Evolutionary conservation across 495 filamentous ascomycete genomes (phyloP), one percentile per base, ranked within the genome.

Genomic region (Clavariopsis aquatica): DNA sequence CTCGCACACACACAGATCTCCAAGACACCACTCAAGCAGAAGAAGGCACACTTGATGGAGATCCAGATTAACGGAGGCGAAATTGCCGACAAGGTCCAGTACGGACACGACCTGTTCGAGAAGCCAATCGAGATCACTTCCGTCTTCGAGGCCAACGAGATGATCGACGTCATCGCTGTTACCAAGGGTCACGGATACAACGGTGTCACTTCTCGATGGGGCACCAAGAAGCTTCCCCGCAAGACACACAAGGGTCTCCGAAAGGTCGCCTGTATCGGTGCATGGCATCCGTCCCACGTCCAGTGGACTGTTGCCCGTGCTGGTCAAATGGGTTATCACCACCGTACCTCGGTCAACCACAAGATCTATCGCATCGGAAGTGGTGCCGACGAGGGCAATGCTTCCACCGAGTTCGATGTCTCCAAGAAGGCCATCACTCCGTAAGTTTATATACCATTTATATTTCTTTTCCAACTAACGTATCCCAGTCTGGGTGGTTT

Each of bases 161-260:
- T 99, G 86, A 94, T 99, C 71, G 95, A 99, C 79, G 91, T 94
- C 78, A 99, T 99, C 77, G 95, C 93, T 75, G 93, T 99, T 77
- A 99, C 95, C 82, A 98, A 96, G 87, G 95, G 95, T 85, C 91
- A 97, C 84, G 95, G 95, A 78, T 97, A 89, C 88, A 82, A 84
- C 75, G 95, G 95, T 89, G 95, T 99, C 71, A 99, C 95, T 58
- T 84, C 86, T 79, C 87, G 95, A 82, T 99, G 95, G 95, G 95
- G 95, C 71, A 99, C 95, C 79, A 99, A 96, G 90, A 99, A 99
- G 91, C 90, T 99, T 70, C 95, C 95, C 71, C 90, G 95, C 75
- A 99, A 99, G 91, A 99, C 95, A 70, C 95, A 99, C 88, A 99
- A 99, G 88, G 95, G 95, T 93, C 90, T 99, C 76, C 89, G 95